phyloP scores from a whole-genome alignment of 306 rosid genomes.

The Ormosia semicastrata region DNA sequence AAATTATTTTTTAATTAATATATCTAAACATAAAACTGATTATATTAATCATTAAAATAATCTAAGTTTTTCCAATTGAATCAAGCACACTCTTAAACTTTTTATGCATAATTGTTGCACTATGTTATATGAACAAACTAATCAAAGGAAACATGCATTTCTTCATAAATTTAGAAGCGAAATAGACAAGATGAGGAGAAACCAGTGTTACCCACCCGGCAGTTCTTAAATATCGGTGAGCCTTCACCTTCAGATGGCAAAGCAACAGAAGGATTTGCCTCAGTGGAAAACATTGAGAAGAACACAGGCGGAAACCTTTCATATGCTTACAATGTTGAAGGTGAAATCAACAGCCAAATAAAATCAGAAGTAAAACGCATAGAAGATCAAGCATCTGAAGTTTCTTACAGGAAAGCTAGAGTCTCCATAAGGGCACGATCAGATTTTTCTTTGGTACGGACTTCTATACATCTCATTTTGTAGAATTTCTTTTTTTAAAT shows the following conservation, averaged over 20 bases:
- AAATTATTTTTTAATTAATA: too few species aligned
- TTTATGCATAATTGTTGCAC: not conserved
- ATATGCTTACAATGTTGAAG: not conserved
- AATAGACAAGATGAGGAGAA: conserved; percentile 2
- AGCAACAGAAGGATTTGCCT: conserved; percentile 15
- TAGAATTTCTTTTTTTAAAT: too few species aligned
- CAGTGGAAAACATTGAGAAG: not conserved
- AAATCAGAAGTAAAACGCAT: conserved; percentile 4
- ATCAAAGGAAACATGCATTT: not conserved
- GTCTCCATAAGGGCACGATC: conserved; percentile 49
- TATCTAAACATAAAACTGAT: too few species aligned
- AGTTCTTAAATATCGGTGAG: conserved; percentile 34
- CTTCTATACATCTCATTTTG: not conserved
- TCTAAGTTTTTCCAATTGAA: too few species aligned
- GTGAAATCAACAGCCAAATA: conserved; percentile 16
- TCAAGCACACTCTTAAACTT: too few species aligned
- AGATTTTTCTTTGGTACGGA: conserved; percentile 40
- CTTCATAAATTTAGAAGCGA: conserved; percentile 21
- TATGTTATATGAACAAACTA: not conserved
- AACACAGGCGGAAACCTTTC: conserved; percentile 4
- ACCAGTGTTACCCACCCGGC: conserved; percentile 11
- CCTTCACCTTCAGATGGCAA: conserved; percentile 20
- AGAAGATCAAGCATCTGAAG: conserved; percentile 23
- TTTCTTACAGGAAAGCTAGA: conserved; percentile 38
- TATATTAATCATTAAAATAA: too few species aligned